Conservation (phyloP, 352 stramenopile species). For the Pythium guiyangense region DNA sequence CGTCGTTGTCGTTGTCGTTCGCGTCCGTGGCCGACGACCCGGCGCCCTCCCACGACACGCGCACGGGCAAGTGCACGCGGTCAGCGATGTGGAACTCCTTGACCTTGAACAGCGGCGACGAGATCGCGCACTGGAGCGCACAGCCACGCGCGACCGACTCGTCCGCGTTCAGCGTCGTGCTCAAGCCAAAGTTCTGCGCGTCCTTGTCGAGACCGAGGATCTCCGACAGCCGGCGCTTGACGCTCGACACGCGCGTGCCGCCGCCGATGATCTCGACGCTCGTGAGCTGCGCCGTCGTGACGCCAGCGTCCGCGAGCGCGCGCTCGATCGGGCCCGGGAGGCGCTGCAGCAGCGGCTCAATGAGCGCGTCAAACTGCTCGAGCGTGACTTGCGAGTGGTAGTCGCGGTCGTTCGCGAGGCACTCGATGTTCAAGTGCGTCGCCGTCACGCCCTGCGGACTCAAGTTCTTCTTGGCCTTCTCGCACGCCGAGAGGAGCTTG, state of each 20-base stretch:
- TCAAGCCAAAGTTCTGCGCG: conserved; percentile 96
- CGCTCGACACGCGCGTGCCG: conserved; percentile 92
- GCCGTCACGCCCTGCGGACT: conserved; percentile 95
- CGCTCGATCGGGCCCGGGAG: conserved; percentile 84
- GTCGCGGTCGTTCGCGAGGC: conserved; percentile 97
- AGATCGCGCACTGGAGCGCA: conserved; percentile 97
- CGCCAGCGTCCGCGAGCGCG: conserved; percentile 83
- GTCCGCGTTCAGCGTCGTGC: conserved; percentile 98
- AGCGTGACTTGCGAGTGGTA: conserved; percentile 94
- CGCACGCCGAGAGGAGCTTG: conserved; percentile 96
- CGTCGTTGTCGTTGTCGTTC: conserved; percentile 85
- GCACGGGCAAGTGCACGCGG: conserved; percentile 90
- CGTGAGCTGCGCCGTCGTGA: conserved; percentile 88
- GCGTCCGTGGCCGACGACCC: conserved; percentile 41
- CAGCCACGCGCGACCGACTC: conserved; percentile 97
- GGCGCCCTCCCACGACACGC: conserved; percentile 90
- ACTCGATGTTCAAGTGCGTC: conserved; percentile 97
- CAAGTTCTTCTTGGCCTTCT: conserved; percentile 99
- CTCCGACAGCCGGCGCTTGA: conserved; percentile 91
- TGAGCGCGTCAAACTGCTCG: conserved; percentile 94
- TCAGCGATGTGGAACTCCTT: conserved; percentile 90
- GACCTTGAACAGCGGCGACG: conserved; percentile 98
- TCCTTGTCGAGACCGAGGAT: conserved; percentile 91
- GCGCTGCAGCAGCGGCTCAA: conserved; percentile 81
- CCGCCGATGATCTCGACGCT: conserved; percentile 97